Evolutionary conservation across 129 eudicot genomes (phyloP), one percentile per base, ranked within the genome.

Genomic region (Arctium lappa): DNA sequence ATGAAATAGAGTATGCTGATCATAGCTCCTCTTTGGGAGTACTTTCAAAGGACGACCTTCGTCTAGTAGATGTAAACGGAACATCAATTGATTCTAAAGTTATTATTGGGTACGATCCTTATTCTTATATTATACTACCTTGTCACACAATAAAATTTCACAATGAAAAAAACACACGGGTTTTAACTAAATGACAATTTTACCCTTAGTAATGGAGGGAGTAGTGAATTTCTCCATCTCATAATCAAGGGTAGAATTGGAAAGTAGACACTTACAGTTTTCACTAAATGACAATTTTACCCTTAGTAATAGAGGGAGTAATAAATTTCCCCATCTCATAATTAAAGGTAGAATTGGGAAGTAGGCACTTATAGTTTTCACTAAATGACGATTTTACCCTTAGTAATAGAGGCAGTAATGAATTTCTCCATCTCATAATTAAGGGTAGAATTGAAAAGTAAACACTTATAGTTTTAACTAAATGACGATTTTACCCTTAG

Each of bases 1-100:
- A 93, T 78, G 90, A 88, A 84, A 87, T 93, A 74, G 93, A 88
- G 78, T 93, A 93, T 80, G 98, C 97, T 60, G 98, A 93, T 87
- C 90, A 76, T 33, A 90, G 98, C 84, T 91, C 94, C 50, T 93
- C 97, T 36, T 50, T 91, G 77, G 98, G 98, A 81, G 97, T 93
- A 76, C 98, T 93, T 69, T 86, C 91, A 73, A 86, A 86, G 89
- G 97, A 93, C 76, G 72, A 85, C 75, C 87, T 93, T 71, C 91
- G 75, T 80, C 76, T 93, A 30, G 86, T 69, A 69, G 75, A 40
- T 77, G 81, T 89, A 68, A 89, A 93, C 42, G 89, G 89, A 50
- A 82, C 96, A 68, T 12, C 82, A 12, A 62, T 69, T 77, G 86
- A 89, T 69, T 82, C 87, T 63, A 74, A 88, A 85, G 82, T 91